Evolutionary conservation across 306 rosid species (phyloP).

Genomic region (Inga leiocalycina): DNA sequence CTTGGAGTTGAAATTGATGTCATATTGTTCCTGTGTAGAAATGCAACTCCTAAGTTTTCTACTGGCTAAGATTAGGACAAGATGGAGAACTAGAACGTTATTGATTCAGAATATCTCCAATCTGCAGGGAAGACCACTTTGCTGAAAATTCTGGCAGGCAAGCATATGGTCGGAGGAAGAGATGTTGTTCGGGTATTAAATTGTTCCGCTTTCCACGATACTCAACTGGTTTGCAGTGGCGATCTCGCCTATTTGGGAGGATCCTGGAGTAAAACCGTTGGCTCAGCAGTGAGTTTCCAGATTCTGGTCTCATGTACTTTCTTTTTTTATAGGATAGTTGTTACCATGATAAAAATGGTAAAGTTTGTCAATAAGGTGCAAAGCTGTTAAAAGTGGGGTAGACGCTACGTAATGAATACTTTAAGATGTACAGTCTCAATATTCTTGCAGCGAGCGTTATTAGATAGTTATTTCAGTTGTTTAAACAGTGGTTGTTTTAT

Average conservation of each 20-base stretch:
- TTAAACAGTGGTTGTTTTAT: conserved; percentile 1
- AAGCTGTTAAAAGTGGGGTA: background rate
- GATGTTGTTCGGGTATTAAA: conserved; percentile 88
- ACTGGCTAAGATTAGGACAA: background rate
- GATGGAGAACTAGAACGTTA: background rate
- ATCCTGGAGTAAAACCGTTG: conserved; percentile 87
- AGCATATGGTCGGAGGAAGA: conserved; percentile 96
- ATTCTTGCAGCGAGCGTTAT: conserved; percentile 12
- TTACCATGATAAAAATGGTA: background rate
- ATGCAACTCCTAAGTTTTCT: background rate
- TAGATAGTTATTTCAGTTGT: background rate
- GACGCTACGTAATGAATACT: background rate
- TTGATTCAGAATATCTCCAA: background rate
- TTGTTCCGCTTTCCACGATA: conserved; percentile 89
- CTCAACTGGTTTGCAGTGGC: conserved; percentile 78
- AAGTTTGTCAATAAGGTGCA: background rate
- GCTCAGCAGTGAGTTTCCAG: conserved; percentile 75
- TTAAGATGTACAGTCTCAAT: background rate
- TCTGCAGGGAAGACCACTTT: conserved; percentile 83
- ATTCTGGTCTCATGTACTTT: background rate
- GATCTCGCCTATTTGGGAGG: conserved; percentile 96
- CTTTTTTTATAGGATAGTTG: background rate
- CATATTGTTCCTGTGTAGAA: background rate
- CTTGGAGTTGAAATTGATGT: background rate
- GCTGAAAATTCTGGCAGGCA: conserved; percentile 86